Conservation (phyloP, 1,284 basidiomycete genomes). For the Tilletia walkeri region DNA sequence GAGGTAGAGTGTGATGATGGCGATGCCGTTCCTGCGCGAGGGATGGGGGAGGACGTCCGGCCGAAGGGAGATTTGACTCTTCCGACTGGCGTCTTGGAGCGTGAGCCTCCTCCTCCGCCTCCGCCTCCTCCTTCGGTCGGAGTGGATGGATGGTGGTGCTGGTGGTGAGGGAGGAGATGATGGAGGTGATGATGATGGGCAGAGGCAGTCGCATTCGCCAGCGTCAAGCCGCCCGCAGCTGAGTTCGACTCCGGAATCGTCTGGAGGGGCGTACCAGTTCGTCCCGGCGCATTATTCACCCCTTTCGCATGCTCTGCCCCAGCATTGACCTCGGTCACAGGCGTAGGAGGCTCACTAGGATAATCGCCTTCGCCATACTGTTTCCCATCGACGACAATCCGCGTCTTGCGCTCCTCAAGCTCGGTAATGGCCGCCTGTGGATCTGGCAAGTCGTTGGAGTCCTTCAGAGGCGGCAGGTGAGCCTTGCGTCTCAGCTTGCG, state of each 20-base stretch:
- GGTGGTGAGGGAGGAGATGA: neutral
- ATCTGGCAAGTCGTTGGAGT: constrained; percentile 40
- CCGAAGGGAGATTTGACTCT: neutral
- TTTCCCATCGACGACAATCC: constrained; percentile 34
- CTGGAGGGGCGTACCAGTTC: constrained; percentile 59
- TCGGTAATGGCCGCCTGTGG: constrained; percentile 59
- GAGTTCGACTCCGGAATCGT: constrained; percentile 15
- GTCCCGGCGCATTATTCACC: constrained; percentile 60
- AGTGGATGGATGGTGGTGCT: neutral
- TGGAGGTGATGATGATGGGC: no score
- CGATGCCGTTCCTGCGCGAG: neutral
- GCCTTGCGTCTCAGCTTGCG: constrained; percentile 41
- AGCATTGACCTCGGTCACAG: constrained; percentile 21
- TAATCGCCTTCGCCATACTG: constrained; percentile 65
- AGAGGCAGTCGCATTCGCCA: no score
- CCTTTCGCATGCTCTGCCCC: no score
- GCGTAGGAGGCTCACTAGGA: constrained; percentile 62
- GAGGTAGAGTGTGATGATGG: neutral
- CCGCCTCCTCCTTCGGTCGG: neutral
- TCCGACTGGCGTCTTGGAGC: neutral
- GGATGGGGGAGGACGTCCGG: neutral
- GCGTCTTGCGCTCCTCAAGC: constrained; percentile 62
- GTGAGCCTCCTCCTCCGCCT: neutral
- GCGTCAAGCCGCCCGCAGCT: constrained; percentile 1
- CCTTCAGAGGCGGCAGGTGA: constrained; percentile 40